phyloP scores from a whole-genome alignment of 208 protist genomes.

The Wallacemonas sp. region DNA sequence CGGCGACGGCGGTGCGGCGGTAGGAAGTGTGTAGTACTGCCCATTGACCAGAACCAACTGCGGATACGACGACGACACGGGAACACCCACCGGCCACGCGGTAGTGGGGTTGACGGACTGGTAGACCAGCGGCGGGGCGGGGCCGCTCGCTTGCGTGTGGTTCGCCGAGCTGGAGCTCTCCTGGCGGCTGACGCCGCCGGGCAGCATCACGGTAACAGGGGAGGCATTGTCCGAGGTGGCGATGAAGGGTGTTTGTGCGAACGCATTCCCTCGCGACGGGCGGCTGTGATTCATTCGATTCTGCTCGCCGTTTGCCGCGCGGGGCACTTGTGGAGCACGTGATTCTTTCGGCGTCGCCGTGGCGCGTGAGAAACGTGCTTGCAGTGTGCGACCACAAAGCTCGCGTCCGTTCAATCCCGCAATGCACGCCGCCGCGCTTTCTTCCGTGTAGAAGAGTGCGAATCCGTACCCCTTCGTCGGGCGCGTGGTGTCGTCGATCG shows the following conservation, averaged over 20 bases:
- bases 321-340: background rate
- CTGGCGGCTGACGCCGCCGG: too few species aligned
- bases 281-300: background rate
- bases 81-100: background rate
- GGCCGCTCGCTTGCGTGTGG: too few species aligned
- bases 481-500: constrained; percentile 29
- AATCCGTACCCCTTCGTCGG: constrained; percentile 69
- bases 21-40: constrained; percentile 4
- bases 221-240: too few species aligned
- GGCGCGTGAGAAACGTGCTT: constrained; percentile 50
- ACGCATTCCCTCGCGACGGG: too few species aligned
- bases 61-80: background rate
- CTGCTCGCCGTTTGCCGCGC: background rate
- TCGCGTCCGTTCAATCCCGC: constrained; percentile 28
- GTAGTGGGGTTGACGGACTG: too few species aligned
- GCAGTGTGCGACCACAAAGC: constrained; percentile 32
- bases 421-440: constrained; percentile 48
- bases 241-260: too few species aligned
- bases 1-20: background rate
- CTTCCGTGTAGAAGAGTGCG: constrained; percentile 56
- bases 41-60: constrained; percentile 1
- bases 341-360: constrained; percentile 38
- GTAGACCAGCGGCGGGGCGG: too few species aligned
- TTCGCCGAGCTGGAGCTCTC: too few species aligned
- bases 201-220: too few species aligned